Conservation (phyloP, 2,329 filamentous ascomycete species). For the Verticillium nonalfalfae region DNA sequence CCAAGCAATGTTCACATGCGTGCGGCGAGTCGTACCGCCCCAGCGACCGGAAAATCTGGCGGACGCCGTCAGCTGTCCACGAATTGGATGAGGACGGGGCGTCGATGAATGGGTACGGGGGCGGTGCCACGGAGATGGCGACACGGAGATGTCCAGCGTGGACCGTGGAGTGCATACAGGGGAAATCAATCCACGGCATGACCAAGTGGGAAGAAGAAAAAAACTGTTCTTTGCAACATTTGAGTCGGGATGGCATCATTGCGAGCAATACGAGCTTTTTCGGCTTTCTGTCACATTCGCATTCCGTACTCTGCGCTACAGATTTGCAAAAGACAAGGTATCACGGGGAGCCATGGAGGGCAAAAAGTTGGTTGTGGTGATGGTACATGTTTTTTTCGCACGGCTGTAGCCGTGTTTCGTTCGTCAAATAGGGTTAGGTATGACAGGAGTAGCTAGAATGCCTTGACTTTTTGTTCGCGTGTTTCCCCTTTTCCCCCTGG, state of each 20-base stretch:
- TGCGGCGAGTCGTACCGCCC: background rate
- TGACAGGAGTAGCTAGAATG: background rate
- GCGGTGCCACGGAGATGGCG: background rate
- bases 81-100: too few relatives aligned
- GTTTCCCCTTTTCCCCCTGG: background rate
- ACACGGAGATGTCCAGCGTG: background rate
- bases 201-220: background rate
- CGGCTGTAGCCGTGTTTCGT: background rate
- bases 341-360: background rate
- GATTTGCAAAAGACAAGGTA: background rate
- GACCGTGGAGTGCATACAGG: background rate
- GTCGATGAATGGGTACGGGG: too few relatives aligned
- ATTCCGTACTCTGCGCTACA: too few relatives aligned
- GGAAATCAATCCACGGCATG: background rate
- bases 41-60: background rate
- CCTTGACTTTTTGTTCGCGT: background rate
- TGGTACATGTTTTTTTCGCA: background rate
- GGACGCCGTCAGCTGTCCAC: background rate
- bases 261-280: background rate
- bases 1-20: background rate
- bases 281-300: background rate
- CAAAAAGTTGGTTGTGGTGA: background rate
- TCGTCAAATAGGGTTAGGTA: background rate
- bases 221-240: background rate
- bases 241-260: background rate